Conservation (phyloP, 805 yeast species). For the Candida broadrunensis region DNA sequence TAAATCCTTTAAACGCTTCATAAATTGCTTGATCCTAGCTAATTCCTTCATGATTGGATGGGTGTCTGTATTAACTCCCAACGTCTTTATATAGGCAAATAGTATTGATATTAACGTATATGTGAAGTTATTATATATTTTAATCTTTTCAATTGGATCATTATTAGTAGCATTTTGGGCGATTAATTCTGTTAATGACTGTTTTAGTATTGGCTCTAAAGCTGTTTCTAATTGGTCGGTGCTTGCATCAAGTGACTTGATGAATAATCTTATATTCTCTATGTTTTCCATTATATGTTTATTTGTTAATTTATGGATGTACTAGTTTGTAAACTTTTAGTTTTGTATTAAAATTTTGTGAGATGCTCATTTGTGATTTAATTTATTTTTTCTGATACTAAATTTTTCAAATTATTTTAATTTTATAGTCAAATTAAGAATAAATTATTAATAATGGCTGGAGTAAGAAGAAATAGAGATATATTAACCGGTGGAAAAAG, state of each 20-base stretch:
- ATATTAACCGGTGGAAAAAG: constrained; percentile 84
- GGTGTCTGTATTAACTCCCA: constrained; percentile 52
- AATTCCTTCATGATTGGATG: constrained; percentile 71
- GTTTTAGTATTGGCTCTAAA: constrained; percentile 33
- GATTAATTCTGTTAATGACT: constrained; percentile 38
- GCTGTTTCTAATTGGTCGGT: constrained; percentile 30
- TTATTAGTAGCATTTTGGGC: constrained; percentile 18
- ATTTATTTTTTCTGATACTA: too few relatives aligned
- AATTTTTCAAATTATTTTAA: too few relatives aligned
- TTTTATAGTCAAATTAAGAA: too few relatives aligned
- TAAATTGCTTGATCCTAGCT: constrained; percentile 62
- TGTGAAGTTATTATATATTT: constrained; percentile 37
- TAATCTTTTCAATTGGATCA: constrained; percentile 23
- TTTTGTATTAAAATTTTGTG: constrained; percentile 1
- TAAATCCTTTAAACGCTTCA: constrained; percentile 51
- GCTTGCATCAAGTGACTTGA: constrained; percentile 35
- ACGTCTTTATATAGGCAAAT: constrained; percentile 56
- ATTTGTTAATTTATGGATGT: too few relatives aligned
- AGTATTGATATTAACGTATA: constrained; percentile 56
- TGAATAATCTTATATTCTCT: constrained; percentile 38
- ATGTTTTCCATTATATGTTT: constrained; percentile 41
- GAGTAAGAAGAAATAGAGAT: constrained; percentile 62
- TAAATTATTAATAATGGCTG: too few relatives aligned
- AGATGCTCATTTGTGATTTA: constrained; percentile 13
- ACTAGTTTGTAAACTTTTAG: too few relatives aligned